A percentile compares a stretch with the other conserved stretches of the same genome.
These are phyloP conservation scores for Bacidia gigantensis DNA, from an alignment of 495 filamentous ascomycete genomes.

Conservation along the genomic window DNA sequence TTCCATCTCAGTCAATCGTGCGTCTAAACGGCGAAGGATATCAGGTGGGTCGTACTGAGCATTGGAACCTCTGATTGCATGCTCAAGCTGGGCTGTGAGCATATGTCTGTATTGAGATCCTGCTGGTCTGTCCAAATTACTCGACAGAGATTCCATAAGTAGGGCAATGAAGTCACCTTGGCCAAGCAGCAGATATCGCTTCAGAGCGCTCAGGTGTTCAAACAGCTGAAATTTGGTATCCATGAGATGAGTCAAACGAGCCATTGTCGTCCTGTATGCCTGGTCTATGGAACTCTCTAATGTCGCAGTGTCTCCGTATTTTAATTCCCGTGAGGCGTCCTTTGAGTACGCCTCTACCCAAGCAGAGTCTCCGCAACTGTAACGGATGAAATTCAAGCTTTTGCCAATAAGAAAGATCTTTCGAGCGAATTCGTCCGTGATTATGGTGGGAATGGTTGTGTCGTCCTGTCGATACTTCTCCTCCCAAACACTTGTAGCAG, in stretches of 20 bases:
- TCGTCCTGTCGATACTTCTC: slow-evolving; percentile 86
- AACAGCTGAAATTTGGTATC: slow-evolving; percentile 84
- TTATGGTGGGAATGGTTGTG: slow-evolving; percentile 80
- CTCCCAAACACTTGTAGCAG: slow-evolving; percentile 88
- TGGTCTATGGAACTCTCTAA: slow-evolving; percentile 89
- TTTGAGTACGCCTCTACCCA: slow-evolving; percentile 98
- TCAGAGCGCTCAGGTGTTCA: slow-evolving; percentile 80
- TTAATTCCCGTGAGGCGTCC: slow-evolving; percentile 77
- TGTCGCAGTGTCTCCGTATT: slow-evolving; percentile 86
- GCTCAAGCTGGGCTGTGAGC: slow-evolving; percentile 89
- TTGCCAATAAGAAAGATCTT: slow-evolving; percentile 97
- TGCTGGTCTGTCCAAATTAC: slow-evolving; percentile 88
- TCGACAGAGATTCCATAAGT: slow-evolving; percentile 89
- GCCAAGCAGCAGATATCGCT: slow-evolving; percentile 86
- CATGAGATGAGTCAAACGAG: slow-evolving; percentile 88
- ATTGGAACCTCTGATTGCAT: slow-evolving; percentile 93
- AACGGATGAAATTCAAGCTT: slow-evolving; percentile 93
- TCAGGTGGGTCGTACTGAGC: slow-evolving; percentile 93
- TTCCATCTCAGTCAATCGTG: slow-evolving; percentile 86
- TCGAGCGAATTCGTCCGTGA: slow-evolving; percentile 80
- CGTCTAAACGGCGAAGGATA: slow-evolving; percentile 81
- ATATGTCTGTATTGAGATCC: slow-evolving; percentile 91
- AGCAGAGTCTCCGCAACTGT: slow-evolving; percentile 79
- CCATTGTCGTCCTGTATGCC: slow-evolving; percentile 96
- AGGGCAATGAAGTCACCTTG: slow-evolving; percentile 96